Base-by-base conservation (phyloP, 768 basidiomycete species). In the Suillus americanus region DNA sequence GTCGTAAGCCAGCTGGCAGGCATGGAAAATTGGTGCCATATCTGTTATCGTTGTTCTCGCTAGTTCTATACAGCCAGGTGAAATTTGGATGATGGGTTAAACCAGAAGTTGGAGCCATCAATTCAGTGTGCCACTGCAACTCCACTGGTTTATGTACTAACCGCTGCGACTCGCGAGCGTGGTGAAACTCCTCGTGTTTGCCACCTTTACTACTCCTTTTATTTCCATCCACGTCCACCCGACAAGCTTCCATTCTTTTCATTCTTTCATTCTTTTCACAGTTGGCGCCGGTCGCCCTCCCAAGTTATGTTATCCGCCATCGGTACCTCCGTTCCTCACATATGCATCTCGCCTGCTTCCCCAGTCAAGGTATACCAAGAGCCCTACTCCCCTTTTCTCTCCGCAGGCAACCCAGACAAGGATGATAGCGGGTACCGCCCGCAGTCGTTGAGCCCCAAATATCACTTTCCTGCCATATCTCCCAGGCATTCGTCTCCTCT, bases 281-380 rank as follows among this genome's bases (percentile, higher is more conserved):
- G 65, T 73, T 70, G 81, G 85, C 86, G 87, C 85, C 77, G 87
- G 85, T 79, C 83, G 79, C 72, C 67, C 64, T 62, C 65, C 66
- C 25, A 41, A 59, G 20, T 10, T 64, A 41, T 74, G 70, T 71
- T 68, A 70, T 66, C 64, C 65, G 55, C 64, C 65, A 45, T 43
- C 56, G 45, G 60, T 51, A 60, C 69, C 66, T 69, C 69, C 64
- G 77, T 91, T 70, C 90, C 91, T 68, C 79, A 83, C 67, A 92
- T 94, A 69, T 83, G 81, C 69, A 85, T 94, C 71, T 91, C 89
- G 25, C 85, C 81, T 40, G 85, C 90, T 56, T 85, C 88, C 3
- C 84, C 84, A n/a, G 79, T 84, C 68, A 82, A 84, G 59, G 74
- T 77, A 50, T 62, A 71, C 38, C 68, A 77, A 38, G 87, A 90